These are phyloP conservation scores for Phytophthora pseudosyringae DNA, from an alignment of 352 stramenopile species.

Conservation along the genomic window DNA sequence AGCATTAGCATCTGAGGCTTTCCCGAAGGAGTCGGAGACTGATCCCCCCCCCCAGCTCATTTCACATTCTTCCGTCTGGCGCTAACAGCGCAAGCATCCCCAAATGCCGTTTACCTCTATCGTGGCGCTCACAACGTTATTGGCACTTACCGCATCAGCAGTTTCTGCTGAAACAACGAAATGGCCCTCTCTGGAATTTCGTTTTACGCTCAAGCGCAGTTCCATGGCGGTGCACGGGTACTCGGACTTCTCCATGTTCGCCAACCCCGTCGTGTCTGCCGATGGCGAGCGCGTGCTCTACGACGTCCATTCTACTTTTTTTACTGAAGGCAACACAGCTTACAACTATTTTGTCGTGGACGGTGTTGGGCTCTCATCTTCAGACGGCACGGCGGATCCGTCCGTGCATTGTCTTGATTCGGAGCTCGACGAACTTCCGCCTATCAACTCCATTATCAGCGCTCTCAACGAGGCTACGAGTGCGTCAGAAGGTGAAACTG, in stretches of 20 bases:
- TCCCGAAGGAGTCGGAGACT: background rate
- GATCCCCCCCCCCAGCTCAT: constrained; percentile 1
- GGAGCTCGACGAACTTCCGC: constrained; percentile 5
- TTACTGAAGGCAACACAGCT: constrained; percentile 1
- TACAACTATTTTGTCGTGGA: constrained; percentile 10
- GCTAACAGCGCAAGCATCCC: background rate
- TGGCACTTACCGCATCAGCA: background rate
- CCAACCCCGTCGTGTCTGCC: constrained; percentile 1
- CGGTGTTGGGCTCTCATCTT: background rate
- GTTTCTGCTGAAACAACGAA: background rate
- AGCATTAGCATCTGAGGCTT: background rate
- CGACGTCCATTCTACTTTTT: constrained; percentile 10
- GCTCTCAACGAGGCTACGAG: constrained; percentile 5
- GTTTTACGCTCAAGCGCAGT: background rate
- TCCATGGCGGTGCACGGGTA: background rate
- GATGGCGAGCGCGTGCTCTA: constrained; percentile 1
- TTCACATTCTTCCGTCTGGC: constrained; percentile 3
- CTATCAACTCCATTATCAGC: constrained; percentile 15
- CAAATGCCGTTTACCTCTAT: background rate
- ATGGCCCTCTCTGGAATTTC: background rate
- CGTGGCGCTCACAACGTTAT: background rate
- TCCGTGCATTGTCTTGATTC: constrained; percentile 4
- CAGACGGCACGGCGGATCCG: background rate
- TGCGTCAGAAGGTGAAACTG: background rate
- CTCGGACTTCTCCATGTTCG: constrained; percentile 11